A percentile compares a stretch with the other conserved stretches of the same genome.
phyloP scores from a whole-genome alignment of 2,329 filamentous ascomycete species.

The Sclerotinia glacialis region DNA sequence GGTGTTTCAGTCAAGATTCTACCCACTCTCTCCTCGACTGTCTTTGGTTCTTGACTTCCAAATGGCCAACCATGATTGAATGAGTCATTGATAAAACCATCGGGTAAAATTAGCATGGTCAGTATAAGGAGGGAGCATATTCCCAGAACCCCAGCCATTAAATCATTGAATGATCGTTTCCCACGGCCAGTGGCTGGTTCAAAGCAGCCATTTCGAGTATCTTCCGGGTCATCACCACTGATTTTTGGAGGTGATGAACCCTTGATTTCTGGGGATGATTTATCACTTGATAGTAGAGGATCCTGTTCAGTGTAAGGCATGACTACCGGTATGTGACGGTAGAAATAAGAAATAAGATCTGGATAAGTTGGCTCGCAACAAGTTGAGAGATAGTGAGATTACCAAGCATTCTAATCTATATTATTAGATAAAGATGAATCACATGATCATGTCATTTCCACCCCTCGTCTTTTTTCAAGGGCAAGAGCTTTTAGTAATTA shows the following conservation, averaged over 20 bases:
- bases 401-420: background rate
- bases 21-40: slow-evolving; percentile 42
- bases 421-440: background rate
- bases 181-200: background rate
- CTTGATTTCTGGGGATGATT: slow-evolving; percentile 35
- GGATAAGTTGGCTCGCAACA: background rate
- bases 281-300: slow-evolving; percentile 35
- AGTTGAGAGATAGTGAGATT: background rate
- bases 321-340: background rate
- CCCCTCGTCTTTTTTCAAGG: background rate
- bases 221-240: slow-evolving; percentile 5
- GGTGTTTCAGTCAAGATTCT: slow-evolving; percentile 47
- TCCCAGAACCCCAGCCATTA: slow-evolving; percentile 21
- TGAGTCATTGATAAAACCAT: slow-evolving; percentile 12
- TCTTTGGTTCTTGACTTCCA: slow-evolving; percentile 27
- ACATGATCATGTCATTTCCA: background rate
- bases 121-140: slow-evolving; percentile 26
- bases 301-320: slow-evolving; percentile 33
- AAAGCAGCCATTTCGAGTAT: slow-evolving; percentile 9
- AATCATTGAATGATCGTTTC: slow-evolving; percentile 20
- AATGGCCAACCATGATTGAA: slow-evolving; percentile 14
- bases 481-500: background rate
- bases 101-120: slow-evolving; percentile 25
- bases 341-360: background rate
- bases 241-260: slow-evolving; percentile 31